Base-by-base conservation (phyloP, 2,329 filamentous ascomycete genomes). In the Decorospora gaudefroyi region DNA sequence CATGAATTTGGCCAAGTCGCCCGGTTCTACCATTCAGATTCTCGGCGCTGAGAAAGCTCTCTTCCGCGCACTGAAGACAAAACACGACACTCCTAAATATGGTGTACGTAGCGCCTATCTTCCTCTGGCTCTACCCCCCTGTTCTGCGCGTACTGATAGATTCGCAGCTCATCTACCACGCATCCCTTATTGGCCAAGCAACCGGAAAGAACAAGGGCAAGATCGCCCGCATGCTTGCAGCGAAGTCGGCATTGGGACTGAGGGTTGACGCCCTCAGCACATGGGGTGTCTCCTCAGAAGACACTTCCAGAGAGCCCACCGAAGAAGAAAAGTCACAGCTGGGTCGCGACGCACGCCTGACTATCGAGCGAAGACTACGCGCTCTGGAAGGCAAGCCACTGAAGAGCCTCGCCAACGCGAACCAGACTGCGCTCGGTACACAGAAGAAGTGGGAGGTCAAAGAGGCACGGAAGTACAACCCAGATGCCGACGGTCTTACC, bases 181-280 rank as follows among this genome's bases (percentile, higher is more conserved):
- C 70, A 11, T 72, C 69, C 18, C 83, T 99, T 29, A 93, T 99
- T 51, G 93, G 93, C 30, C 93, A 99, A 76, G 93, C 93, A 19
- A 95, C 89, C 13, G 93, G 93, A 65, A 92, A 90, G 78, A 97
- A 97, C 80, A 99, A 99, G 85, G 93, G 93, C 64, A 99, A 99
- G 80, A 96, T 99, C 67, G 93, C 93, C 28, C 89, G 93, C 81
- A 90, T 96, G 79, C 82, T 99, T 50, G 88, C 93, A 34, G 87
- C 92, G 59, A 97, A 97, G 80, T 85, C 92, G 32, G 90, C 93
- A 17, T 83, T 99, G 36, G 91, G 91, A 78, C 79, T 96, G 34
- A 90, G 93, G 74, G 88, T 96, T 35, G 93, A 99, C 72, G 90
- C 93, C 18, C 81, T 95, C 30, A 84, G 85, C 40, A 87, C 91